Evolutionary conservation across 345 rosid genomes (phyloP).

Genomic region (thale cress (Arabidopsis thaliana)): DNA sequence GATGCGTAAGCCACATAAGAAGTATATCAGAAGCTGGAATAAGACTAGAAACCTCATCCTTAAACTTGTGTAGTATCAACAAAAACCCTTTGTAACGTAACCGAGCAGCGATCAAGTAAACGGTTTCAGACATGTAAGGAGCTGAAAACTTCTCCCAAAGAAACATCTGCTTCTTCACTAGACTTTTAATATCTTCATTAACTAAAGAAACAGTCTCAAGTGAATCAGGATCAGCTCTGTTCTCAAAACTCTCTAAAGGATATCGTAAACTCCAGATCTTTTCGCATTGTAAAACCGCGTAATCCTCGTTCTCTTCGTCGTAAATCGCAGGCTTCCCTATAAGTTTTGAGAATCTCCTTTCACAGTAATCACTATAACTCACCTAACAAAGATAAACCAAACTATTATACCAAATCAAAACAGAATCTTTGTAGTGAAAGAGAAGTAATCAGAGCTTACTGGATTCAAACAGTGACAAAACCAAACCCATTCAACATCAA

Average conservation of each 20-base stretch:
- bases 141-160: conserved; percentile 61
- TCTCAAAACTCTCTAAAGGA: conserved; percentile 78
- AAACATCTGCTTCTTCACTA: conserved; percentile 57
- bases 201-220: conserved; percentile 27
- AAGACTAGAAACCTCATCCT: conserved; percentile 52
- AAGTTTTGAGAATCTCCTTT: conserved; percentile 71
- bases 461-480: conserved; percentile 90
- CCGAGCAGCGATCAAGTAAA: conserved; percentile 71
- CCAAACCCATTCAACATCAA: conserved; percentile 98
- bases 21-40: conserved; percentile 74
- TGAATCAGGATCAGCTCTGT: conserved; percentile 56
- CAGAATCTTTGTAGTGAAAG: conserved; percentile 10
- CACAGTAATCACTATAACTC: conserved; percentile 71
- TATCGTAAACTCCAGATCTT: conserved; percentile 62
- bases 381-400: conserved; percentile 45
- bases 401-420: not conserved
- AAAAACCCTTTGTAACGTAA: conserved; percentile 81
- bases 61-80: conserved; percentile 55
- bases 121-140: conserved; percentile 71
- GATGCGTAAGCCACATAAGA: conserved; percentile 85
- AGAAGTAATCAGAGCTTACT: conserved; percentile 48
- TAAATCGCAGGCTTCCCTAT: conserved; percentile 82
- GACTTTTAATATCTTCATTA: conserved; percentile 51
- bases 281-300: conserved; percentile 74
- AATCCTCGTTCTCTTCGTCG: conserved; percentile 75